Percentiles rank a stretch among this genome's conserved stretches.
Conservation (phyloP, 2,329 filamentous ascomycete species). For the Fusarium hostae region DNA sequence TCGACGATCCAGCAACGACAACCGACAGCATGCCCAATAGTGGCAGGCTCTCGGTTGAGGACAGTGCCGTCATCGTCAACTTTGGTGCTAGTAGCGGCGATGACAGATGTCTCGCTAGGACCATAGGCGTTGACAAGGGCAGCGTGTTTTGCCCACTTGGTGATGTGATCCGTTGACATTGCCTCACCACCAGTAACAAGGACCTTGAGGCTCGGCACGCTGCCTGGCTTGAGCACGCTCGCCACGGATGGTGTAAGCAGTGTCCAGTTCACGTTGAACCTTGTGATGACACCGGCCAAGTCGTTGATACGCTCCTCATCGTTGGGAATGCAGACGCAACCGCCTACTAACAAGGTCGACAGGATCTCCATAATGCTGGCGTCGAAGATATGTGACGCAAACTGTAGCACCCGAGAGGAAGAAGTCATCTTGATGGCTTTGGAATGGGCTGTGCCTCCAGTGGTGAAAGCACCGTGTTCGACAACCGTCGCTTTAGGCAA, state of each 20-base stretch:
- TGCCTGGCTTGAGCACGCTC: slow-evolving; percentile 19
- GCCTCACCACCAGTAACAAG: slow-evolving; percentile 29
- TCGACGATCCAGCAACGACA: slow-evolving; percentile 23
- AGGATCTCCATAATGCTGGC: slow-evolving; percentile 40
- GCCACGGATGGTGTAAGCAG: slow-evolving; percentile 33
- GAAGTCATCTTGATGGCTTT: slow-evolving; percentile 22
- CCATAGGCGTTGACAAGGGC: slow-evolving; percentile 36
- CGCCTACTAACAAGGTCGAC: slow-evolving; percentile 35
- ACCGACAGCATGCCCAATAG: slow-evolving; percentile 16
- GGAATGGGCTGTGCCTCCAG: slow-evolving; percentile 28
- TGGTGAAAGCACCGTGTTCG: slow-evolving; percentile 27
- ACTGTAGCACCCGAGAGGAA: slow-evolving; percentile 29
- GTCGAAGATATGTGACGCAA: slow-evolving; percentile 26
- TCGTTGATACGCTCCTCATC: slow-evolving; percentile 32
- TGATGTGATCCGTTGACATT: slow-evolving; percentile 20
- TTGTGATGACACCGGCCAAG: slow-evolving; percentile 13
- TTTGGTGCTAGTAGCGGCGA: slow-evolving; percentile 14
- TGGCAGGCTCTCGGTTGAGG: neutral
- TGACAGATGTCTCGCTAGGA: slow-evolving; percentile 16
- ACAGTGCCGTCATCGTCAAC: neutral
- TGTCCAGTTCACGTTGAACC: slow-evolving; percentile 30
- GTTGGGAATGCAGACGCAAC: slow-evolving; percentile 25
- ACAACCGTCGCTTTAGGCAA: slow-evolving; percentile 33
- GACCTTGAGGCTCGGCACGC: neutral
- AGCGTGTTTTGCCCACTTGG: slow-evolving; percentile 21